phyloP scores from a whole-genome alignment of 75 land plant species.

The Isoetes taiwanensis region DNA sequence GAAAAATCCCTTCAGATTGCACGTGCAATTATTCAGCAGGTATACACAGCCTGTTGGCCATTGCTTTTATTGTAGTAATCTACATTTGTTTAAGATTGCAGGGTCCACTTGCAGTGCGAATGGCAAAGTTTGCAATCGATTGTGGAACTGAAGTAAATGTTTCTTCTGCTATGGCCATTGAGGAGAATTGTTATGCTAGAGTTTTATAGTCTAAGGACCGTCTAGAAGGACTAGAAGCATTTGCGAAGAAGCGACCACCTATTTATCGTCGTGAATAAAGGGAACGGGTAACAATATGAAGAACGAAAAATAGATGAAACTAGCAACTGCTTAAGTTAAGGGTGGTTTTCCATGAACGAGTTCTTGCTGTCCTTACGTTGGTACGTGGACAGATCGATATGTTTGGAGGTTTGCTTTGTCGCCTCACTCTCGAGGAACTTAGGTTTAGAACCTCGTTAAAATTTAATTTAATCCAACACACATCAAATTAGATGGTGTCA shows the following conservation, averaged over 20 bases:
- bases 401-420: too few relatives aligned
- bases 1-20: conserved; percentile 80
- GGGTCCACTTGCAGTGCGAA: conserved; percentile 85
- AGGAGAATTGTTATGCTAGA: conserved; percentile 77
- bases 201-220: conserved; percentile 71
- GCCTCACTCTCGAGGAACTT: too few relatives aligned
- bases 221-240: conserved; percentile 85
- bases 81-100: conserved; percentile 16
- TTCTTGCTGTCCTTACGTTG: too few relatives aligned
- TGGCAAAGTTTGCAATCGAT: conserved; percentile 88
- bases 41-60: conserved; percentile 5
- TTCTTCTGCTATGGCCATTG: conserved; percentile 52
- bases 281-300: too few relatives aligned
- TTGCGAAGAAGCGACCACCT: conserved; percentile 92
- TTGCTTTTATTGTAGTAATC: neutral
- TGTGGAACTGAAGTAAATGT: conserved; percentile 55
- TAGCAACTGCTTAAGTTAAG: too few relatives aligned
- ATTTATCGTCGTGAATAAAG: conserved; percentile 58
- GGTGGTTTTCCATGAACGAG: too few relatives aligned
- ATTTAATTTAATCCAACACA: too few relatives aligned
- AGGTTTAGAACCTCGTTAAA: too few relatives aligned
- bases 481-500: too few relatives aligned
- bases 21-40: conserved; percentile 70
- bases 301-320: too few relatives aligned
- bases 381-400: too few relatives aligned